Conservation (phyloP, 352 stramenopile genomes). For the Pythium grandisporangium region DNA sequence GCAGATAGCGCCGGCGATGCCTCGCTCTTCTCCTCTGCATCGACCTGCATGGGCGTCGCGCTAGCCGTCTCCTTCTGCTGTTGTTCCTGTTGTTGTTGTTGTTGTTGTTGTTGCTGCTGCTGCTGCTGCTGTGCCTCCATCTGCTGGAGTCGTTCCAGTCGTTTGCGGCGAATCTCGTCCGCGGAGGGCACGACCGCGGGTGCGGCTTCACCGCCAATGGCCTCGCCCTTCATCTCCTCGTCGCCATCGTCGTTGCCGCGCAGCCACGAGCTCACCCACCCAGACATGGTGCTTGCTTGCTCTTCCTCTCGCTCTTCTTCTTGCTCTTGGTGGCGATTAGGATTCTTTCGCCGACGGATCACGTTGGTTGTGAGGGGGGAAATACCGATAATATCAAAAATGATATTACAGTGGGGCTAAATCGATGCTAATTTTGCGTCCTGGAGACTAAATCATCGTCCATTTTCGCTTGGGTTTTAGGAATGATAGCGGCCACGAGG, state of each 20-base stretch:
- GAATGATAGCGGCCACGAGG: too few species aligned
- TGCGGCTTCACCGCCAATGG: constrained; percentile 2
- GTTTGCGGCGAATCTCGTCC: constrained; percentile 26
- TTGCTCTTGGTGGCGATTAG: too few species aligned
- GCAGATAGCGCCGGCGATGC: neutral
- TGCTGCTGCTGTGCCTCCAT: constrained; percentile 33
- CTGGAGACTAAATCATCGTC: too few species aligned
- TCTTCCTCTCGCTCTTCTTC: neutral
- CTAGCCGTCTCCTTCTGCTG: constrained; percentile 7
- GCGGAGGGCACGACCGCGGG: constrained; percentile 14
- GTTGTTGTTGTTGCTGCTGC: constrained; percentile 11
- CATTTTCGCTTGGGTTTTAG: too few species aligned
- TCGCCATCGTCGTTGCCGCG: constrained; percentile 13
- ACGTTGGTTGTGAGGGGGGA: too few species aligned
- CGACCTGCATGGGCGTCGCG: constrained; percentile 3
- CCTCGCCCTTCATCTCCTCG: constrained; percentile 16
- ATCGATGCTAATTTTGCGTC: too few species aligned
- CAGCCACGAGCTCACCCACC: constrained; percentile 19
- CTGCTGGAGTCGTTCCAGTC: constrained; percentile 54
- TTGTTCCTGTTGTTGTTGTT: neutral
- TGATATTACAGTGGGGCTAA: too few species aligned
- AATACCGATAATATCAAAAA: too few species aligned
- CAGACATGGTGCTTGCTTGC: constrained; percentile 9
- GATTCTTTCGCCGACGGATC: too few species aligned
- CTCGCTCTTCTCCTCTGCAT: neutral